Evolutionary conservation across 768 basidiomycete genomes (phyloP), one percentile per base, ranked within the genome.

Genomic region (Russula dissimulans): DNA sequence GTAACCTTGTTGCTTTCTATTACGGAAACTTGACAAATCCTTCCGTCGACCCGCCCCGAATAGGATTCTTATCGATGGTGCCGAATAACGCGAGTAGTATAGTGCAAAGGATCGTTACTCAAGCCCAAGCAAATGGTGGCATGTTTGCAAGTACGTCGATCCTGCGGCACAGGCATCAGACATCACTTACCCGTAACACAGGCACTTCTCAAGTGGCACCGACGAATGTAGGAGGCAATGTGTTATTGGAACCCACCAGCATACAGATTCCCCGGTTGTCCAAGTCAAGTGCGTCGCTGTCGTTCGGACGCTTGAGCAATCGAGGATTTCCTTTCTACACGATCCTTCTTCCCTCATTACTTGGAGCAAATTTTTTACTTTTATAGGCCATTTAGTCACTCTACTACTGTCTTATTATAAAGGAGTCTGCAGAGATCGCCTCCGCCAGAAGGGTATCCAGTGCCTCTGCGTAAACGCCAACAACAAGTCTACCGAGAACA

Each of bases 1-100:
- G 89, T 14, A 85, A 83, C 5, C 67, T 89, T 14, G 78, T 83
- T 8, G 74, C 85, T 26, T 90, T 83, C 68, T 80, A 89, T 71
- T 89, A 81, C 68, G 89, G 89, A 8, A 86, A 89, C 65, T 69
- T 88, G 42, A 79, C 79, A 0, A 77, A 83, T 61, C 88, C 88
- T 1, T 85, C 85, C 0, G 71, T 72, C 56, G 85, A 89, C 67
- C 80, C 81, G 3, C 84, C 89, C 2, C 80, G 81, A 15, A 79
- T 90, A 53, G 89, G 88, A 9, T 76, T 90, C 38, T 70, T 86
- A 52, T 89, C 87, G 12, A 89, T 85, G 0, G 83, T 89, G 1
- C 84, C 86, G 1, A 15, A 62, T 5, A 76, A 86, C 62, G 84
- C 82, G 3, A 73, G 66, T 8, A 72, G 72, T 12, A 56, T 62